A percentile compares a stretch with the other conserved stretches of the same genome.
Evolutionary conservation across 169 alveolate species (phyloP).

Genomic region (Babesia bigemina): DNA sequence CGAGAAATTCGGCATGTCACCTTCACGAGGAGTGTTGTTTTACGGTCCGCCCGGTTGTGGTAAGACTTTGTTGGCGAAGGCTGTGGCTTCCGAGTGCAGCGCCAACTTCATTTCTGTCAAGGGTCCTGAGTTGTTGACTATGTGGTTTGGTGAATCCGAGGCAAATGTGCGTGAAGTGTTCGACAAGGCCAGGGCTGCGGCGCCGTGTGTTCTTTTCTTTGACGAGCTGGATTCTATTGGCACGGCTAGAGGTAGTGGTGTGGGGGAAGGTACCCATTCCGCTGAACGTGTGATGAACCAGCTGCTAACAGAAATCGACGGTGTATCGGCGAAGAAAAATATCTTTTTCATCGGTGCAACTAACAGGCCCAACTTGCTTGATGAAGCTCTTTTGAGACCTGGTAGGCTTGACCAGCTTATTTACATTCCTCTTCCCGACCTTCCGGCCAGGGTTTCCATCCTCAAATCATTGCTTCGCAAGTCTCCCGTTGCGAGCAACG

Average conservation of each 20-base stretch:
- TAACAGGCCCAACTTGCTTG: conserved; percentile 98
- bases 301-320: conserved; percentile 99
- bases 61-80: conserved; percentile 98
- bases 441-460: conserved; percentile 94
- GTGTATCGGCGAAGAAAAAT: conserved; percentile 98
- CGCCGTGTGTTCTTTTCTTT: conserved; percentile 99
- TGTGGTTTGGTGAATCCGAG: conserved; percentile 99
- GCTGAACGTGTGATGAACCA: conserved; percentile 99
- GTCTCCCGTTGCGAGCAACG: conserved; percentile 97
- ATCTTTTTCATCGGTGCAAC: conserved; percentile 99
- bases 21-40: conserved; percentile 98
- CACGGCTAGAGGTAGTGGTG: conserved; percentile 92
- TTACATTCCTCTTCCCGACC: conserved; percentile 99
- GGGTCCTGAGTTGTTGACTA: conserved; percentile 98
- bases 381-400: conserved; percentile 99
- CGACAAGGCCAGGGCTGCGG: conserved; percentile 99
- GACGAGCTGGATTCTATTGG: conserved; percentile 99
- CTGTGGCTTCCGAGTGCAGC: conserved; percentile 99
- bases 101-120: conserved; percentile 98
- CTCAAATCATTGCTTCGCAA: conserved; percentile 95
- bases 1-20: conserved; percentile 98
- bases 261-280: conserved; percentile 97
- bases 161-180: conserved; percentile 99
- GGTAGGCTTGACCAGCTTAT: conserved; percentile 99
- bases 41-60: conserved; percentile 99